phyloP scores from a whole-genome alignment of 2,329 filamentous ascomycete genomes.

The Sphaerulina vaccinii region DNA sequence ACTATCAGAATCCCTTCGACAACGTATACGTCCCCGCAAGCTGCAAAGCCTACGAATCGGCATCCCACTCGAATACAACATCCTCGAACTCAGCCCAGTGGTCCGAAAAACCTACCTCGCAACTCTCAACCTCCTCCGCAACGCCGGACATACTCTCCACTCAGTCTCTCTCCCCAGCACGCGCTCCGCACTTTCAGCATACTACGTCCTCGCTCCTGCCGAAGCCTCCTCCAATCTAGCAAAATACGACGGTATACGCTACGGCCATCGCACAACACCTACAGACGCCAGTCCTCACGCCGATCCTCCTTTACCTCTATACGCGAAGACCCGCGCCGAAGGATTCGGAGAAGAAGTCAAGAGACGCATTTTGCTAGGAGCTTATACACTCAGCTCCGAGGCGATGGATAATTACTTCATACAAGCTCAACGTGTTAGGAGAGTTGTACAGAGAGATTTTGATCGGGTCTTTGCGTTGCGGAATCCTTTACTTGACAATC shows the following conservation, averaged over 20 bases:
- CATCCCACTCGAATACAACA: conserved; percentile 77
- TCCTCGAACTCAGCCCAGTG: conserved; percentile 69
- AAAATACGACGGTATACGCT: conserved; percentile 96
- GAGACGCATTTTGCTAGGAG: conserved; percentile 81
- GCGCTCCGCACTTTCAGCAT: conserved; percentile 80
- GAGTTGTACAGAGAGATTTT: conserved; percentile 83
- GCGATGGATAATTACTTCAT: conserved; percentile 97
- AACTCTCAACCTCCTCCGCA: conserved; percentile 59
- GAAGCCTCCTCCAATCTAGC: conserved; percentile 95
- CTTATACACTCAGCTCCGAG: conserved; percentile 84
- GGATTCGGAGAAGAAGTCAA: conserved; percentile 84
- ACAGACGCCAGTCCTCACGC: conserved; percentile 48
- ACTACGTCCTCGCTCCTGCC: conserved; percentile 92
- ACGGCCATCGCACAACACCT: conserved; percentile 61
- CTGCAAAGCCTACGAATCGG: conserved; percentile 51
- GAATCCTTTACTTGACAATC: conserved; percentile 62
- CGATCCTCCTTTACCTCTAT: conserved; percentile 51
- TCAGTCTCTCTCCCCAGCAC: conserved; percentile 81
- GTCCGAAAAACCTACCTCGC: conserved; percentile 69
- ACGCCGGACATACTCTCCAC: conserved; percentile 68
- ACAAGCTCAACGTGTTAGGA: conserved; percentile 83
- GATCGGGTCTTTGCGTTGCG: conserved; percentile 68
- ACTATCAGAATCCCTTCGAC: conserved; percentile 57
- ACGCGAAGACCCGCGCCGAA: conserved; percentile 69
- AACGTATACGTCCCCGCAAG: conserved; percentile 39